Conservation (phyloP, 2,329 filamentous ascomycete genomes). For the Balansia obtecta region DNA sequence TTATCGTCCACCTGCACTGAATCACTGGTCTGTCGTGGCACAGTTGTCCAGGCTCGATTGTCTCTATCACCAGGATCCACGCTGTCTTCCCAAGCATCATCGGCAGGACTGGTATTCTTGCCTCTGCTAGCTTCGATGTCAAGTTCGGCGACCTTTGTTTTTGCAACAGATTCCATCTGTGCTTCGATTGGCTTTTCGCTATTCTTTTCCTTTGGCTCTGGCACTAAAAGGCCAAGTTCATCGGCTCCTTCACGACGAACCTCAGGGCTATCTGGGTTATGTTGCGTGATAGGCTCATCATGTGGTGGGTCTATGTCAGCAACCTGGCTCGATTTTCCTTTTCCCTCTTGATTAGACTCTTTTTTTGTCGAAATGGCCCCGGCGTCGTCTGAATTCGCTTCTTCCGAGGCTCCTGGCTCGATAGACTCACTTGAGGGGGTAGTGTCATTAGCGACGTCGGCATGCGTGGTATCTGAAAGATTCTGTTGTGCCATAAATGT, state of each 20-base stretch:
- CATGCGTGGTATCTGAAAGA: slow-evolving; percentile 8
- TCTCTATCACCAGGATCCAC: not conserved
- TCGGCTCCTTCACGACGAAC: not conserved
- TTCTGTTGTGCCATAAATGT: not conserved
- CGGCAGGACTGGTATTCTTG: not conserved
- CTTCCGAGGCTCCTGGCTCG: slow-evolving; percentile 8
- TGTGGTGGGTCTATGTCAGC: slow-evolving; percentile 2
- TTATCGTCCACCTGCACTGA: not conserved
- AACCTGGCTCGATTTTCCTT: slow-evolving; percentile 14
- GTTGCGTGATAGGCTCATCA: not conserved
- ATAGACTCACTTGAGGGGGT: not conserved
- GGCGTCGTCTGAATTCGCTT: slow-evolving; percentile 12
- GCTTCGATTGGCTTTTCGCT: slow-evolving; percentile 10
- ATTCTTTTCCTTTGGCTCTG: slow-evolving; percentile 19
- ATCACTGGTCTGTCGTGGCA: not conserved
- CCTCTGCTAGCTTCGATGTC: not conserved
- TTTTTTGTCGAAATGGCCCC: slow-evolving; percentile 7
- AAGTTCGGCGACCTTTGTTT: not conserved
- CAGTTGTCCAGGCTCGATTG: not conserved
- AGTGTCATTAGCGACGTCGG: not conserved
- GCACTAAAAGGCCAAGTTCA: slow-evolving; percentile 4
- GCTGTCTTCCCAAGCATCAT: not conserved
- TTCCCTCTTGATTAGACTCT: slow-evolving; percentile 18
- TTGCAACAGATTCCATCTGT: not conserved
- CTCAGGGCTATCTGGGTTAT: not conserved